Evolutionary conservation across 208 protist species (phyloP).

Genomic region (Crithidia bombi): DNA sequence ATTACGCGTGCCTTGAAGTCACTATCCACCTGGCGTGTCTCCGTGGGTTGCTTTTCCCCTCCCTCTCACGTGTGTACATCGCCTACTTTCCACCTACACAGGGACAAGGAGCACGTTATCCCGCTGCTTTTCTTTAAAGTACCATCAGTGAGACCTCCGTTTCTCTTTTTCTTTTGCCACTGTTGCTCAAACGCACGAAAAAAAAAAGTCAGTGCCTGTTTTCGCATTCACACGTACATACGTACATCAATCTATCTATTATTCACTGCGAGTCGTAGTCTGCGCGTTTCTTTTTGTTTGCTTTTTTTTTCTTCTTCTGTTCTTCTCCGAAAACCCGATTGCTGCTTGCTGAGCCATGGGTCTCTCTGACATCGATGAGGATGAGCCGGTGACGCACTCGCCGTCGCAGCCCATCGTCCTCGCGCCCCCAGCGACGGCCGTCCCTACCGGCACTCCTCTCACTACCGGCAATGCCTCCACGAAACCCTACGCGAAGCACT

Average conservation of each 20-base stretch:
- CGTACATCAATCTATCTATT: neutral
- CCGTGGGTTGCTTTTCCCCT: no score
- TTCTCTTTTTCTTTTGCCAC: no score
- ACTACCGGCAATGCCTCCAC: neutral
- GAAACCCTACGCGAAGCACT: neutral
- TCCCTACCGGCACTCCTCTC: neutral
- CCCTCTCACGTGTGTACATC: no score
- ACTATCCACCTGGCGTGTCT: no score
- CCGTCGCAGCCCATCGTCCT: slow-evolving; percentile 12
- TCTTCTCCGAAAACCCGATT: neutral
- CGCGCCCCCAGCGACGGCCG: neutral
- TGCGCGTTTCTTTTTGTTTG: slow-evolving; percentile 2
- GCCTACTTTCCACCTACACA: no score
- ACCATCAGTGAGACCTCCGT: no score
- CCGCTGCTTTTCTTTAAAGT: no score
- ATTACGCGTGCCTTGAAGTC: no score
- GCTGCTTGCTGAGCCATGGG: slow-evolving; percentile 42
- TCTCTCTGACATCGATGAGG: slow-evolving; percentile 84
- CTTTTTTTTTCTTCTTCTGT: neutral
- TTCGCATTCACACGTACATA: neutral
- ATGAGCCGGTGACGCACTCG: slow-evolving; percentile 39
- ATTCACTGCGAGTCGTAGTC: neutral
- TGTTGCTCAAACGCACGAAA: no score
- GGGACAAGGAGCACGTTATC: no score
- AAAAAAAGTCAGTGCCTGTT: neutral